These are phyloP conservation scores for Aspergillus proliferans DNA, from an alignment of 2,329 filamentous ascomycete genomes.

Conservation along the genomic window DNA sequence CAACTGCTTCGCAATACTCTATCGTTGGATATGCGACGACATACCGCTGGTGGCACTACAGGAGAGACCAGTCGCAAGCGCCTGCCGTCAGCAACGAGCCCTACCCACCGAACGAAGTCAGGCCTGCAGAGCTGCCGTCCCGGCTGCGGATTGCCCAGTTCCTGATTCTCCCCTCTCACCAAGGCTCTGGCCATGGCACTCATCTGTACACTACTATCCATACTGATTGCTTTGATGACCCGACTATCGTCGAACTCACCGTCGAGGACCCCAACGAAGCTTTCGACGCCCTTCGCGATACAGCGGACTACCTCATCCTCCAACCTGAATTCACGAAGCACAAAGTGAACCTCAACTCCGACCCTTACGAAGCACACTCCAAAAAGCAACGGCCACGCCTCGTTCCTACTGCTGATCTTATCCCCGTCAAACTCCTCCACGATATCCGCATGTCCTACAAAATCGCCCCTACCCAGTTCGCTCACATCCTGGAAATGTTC, in stretches of 20 bases:
- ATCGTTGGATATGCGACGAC: constrained; percentile 87
- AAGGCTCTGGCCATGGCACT: constrained; percentile 70
- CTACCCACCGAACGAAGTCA: constrained; percentile 38
- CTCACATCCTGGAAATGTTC: constrained; percentile 57
- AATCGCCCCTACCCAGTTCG: constrained; percentile 56
- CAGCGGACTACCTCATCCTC: constrained; percentile 54
- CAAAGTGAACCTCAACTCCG: constrained; percentile 43
- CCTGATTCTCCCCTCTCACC: constrained; percentile 80
- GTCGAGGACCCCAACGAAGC: constrained; percentile 83
- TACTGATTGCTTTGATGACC: constrained; percentile 57
- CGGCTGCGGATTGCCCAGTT: constrained; percentile 89
- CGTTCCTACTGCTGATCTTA: constrained; percentile 48
- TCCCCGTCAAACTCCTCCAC: constrained; percentile 46
- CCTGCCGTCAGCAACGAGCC: constrained; percentile 39
- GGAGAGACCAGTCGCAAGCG: constrained; percentile 32
- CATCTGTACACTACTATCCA: constrained; percentile 78
- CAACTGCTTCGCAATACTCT: constrained; percentile 58
- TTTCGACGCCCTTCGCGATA: constrained; percentile 60
- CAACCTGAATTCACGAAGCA: constrained; percentile 45
- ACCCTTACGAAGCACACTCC: constrained; percentile 31
- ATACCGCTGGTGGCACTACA: constrained; percentile 70
- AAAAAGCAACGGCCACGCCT: constrained; percentile 31
- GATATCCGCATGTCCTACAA: constrained; percentile 50
- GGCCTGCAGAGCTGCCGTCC: constrained; percentile 61
- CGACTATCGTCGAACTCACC: constrained; percentile 73